A percentile compares a stretch with the other conserved stretches of the same genome.
phyloP scores from a whole-genome alignment of 345 rosid genomes.

The Diplotaxis tenuifolia region DNA sequence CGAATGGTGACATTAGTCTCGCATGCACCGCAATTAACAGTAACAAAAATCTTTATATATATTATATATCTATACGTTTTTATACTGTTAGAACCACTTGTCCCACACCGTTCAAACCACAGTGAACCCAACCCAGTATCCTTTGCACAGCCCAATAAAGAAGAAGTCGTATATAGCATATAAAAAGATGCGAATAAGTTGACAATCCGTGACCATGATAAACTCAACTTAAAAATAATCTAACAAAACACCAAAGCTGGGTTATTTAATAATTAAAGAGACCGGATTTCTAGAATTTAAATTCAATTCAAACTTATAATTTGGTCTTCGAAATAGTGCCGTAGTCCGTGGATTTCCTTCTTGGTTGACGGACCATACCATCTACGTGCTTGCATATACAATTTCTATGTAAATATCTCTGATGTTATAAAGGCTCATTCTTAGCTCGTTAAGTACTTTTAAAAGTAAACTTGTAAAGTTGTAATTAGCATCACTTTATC shows the following conservation, averaged over 20 bases:
- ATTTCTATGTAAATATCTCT: background rate
- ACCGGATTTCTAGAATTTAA: constrained; percentile 5
- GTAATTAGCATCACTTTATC: background rate
- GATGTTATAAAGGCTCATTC: background rate
- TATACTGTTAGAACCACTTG: too few relatives aligned
- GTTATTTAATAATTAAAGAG: background rate
- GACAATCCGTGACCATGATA: background rate
- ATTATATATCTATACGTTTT: too few relatives aligned
- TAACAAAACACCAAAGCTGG: background rate
- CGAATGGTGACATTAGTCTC: too few relatives aligned
- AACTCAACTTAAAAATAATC: background rate
- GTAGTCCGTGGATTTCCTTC: background rate
- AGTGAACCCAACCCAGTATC: too few relatives aligned
- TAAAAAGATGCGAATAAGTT: background rate
- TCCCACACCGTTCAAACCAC: too few relatives aligned
- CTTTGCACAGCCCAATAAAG: background rate
- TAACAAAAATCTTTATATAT: too few relatives aligned
- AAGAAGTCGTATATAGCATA: background rate
- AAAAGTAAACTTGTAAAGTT: background rate
- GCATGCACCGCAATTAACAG: too few relatives aligned
- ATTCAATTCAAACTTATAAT: background rate
- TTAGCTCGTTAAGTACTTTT: background rate
- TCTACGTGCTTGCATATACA: background rate
- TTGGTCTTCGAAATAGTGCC: constrained; percentile 24
- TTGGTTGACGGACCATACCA: background rate